A percentile compares a stretch with the other conserved stretches of the same genome.
Evolutionary conservation across 768 basidiomycete species (phyloP).

Genomic region (Pleurotus tuoliensis): DNA sequence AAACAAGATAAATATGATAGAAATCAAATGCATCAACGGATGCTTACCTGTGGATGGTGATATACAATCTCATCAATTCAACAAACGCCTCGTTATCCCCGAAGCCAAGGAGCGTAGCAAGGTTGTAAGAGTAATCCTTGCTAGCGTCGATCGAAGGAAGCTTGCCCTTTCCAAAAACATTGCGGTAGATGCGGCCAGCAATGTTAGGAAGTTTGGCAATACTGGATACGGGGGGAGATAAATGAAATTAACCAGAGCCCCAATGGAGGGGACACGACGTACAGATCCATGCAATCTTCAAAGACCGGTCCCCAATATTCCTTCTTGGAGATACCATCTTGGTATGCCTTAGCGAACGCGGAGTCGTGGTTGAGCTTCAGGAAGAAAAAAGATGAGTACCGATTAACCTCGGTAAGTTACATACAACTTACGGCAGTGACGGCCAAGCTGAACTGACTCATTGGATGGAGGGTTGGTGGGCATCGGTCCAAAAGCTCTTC

Average conservation of each 20-base stretch:
- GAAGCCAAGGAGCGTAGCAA: constrained; percentile 88
- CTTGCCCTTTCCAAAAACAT: constrained; percentile 86
- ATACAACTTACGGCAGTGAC: constrained; percentile 74
- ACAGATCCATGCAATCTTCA: constrained; percentile 89
- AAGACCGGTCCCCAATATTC: constrained; percentile 97
- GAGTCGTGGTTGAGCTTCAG: constrained; percentile 87
- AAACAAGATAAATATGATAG: neutral
- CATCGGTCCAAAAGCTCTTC: constrained; percentile 94
- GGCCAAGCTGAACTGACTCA: constrained; percentile 97
- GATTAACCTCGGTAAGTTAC: neutral
- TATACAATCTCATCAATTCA: constrained; percentile 92
- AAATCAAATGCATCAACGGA: neutral
- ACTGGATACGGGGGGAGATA: constrained; percentile 28
- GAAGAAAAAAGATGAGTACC: constrained; percentile 7
- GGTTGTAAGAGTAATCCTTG: constrained; percentile 90
- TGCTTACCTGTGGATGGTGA: constrained; percentile 86
- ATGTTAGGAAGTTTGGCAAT: constrained; percentile 98
- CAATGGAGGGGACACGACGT: constrained; percentile 10
- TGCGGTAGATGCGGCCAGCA: constrained; percentile 88
- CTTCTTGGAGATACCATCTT: constrained; percentile 86
- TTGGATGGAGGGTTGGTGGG: constrained; percentile 92
- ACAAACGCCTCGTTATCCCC: constrained; percentile 85
- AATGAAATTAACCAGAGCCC: neutral
- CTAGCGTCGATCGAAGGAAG: constrained; percentile 75
- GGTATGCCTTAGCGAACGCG: constrained; percentile 93